Conservation (phyloP, 805 yeast species). For the Kodamaea lidongshanica region DNA sequence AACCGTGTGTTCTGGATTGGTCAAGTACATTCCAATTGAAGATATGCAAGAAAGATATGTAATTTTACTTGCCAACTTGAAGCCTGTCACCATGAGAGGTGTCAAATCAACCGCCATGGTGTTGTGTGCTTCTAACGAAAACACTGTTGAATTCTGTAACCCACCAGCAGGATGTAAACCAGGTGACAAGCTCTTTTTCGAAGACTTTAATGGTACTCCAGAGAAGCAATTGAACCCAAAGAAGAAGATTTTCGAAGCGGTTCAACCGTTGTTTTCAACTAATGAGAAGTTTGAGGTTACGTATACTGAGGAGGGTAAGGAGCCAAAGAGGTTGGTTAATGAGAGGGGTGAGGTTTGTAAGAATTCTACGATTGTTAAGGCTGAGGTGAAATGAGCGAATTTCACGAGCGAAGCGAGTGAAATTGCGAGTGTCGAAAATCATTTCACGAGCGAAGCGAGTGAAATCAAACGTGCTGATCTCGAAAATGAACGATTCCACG, state of each 20-base stretch:
- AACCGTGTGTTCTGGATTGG: slow-evolving; percentile 96
- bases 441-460: too few species aligned
- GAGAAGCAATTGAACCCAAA: slow-evolving; percentile 92
- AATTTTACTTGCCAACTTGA: slow-evolving; percentile 88
- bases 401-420: too few species aligned
- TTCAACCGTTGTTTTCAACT: slow-evolving; percentile 88
- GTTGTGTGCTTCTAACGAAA: slow-evolving; percentile 78
- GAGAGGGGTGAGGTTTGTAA: slow-evolving; percentile 72
- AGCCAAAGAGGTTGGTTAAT: slow-evolving; percentile 67
- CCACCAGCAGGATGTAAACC: slow-evolving; percentile 92
- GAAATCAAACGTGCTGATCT: too few species aligned
- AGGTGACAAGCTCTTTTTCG: slow-evolving; percentile 95
- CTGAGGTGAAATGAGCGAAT: slow-evolving; percentile 61
- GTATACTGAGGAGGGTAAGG: slow-evolving; percentile 74
- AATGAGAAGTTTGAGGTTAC: slow-evolving; percentile 69
- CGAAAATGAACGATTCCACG: too few species aligned
- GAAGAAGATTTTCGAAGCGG: slow-evolving; percentile 95
- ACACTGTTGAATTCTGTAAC: slow-evolving; percentile 80
- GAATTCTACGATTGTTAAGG: slow-evolving; percentile 64
- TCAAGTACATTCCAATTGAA: slow-evolving; percentile 80
- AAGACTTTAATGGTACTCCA: slow-evolving; percentile 83
- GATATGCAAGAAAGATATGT: slow-evolving; percentile 93
- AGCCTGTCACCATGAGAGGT: slow-evolving; percentile 98
- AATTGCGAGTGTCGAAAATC: too few species aligned
- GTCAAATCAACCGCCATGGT: slow-evolving; percentile 96